Percentiles rank a stretch among this genome's conserved stretches.
Evolutionary conservation across 148 eudicot genomes (phyloP).

Genomic region (Rhododendron vialii): DNA sequence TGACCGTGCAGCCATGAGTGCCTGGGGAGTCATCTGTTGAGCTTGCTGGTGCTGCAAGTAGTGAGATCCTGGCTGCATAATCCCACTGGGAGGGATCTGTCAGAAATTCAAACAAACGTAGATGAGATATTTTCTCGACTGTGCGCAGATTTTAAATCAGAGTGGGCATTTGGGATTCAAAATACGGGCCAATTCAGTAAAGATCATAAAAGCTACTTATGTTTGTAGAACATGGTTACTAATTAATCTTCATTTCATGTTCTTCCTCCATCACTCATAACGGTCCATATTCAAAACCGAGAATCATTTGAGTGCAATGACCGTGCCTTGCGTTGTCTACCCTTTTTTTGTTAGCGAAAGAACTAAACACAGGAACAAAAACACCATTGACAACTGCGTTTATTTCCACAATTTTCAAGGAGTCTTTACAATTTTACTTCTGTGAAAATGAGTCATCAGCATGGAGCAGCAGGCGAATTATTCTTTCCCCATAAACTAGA

Average conservation of each 20-base stretch:
- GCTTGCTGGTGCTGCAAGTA: slow-evolving; percentile 84
- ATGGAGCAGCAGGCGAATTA: neutral
- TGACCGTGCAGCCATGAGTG: slow-evolving; percentile 86
- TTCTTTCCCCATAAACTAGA: neutral
- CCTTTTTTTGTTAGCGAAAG: neutral
- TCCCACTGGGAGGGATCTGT: slow-evolving; percentile 49
- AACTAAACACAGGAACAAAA: neutral
- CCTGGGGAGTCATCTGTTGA: slow-evolving; percentile 70
- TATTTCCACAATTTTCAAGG: neutral
- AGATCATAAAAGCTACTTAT: neutral
- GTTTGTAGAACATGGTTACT: neutral
- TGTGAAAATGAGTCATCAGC: neutral
- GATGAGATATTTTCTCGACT: neutral
- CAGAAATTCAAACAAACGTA: neutral
- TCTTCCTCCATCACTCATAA: neutral
- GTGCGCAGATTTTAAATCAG: neutral
- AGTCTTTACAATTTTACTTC: neutral
- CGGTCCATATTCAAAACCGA: neutral
- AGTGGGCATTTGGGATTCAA: neutral
- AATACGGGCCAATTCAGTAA: neutral
- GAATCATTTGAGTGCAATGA: neutral
- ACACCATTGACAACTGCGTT: neutral
- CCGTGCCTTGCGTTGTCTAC: neutral
- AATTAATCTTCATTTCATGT: neutral
- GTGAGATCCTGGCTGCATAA: slow-evolving; percentile 60